Evolutionary conservation across 208 protist genomes (phyloP).

Genomic region (Acanthamoeba castellanii): DNA sequence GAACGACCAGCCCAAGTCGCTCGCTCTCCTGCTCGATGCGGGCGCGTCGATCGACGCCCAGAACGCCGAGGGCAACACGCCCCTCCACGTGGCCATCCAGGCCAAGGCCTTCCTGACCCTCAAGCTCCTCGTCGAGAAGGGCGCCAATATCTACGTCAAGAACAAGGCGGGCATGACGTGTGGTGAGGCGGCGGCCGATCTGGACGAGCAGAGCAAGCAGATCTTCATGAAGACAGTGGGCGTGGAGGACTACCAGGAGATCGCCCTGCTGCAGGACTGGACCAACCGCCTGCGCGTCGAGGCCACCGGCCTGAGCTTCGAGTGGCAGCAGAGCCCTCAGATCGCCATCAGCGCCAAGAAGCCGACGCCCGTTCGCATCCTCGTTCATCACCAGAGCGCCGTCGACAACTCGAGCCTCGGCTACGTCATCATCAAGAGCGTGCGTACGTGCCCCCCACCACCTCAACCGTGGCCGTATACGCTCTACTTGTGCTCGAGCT

Average conservation of each 20-base stretch:
- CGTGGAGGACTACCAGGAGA: conserved; percentile 72
- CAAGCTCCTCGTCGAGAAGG: conserved; percentile 42
- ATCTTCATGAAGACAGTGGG: conserved; percentile 72
- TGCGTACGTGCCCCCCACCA: background rate
- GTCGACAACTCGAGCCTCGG: conserved; percentile 59
- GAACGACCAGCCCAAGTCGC: conserved; percentile 68
- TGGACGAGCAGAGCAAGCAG: conserved; percentile 72
- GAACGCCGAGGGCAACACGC: conserved; percentile 48
- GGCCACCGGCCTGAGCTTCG: conserved; percentile 40
- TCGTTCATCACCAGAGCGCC: conserved; percentile 65
- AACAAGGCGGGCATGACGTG: conserved; percentile 71
- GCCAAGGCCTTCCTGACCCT: conserved; percentile 69
- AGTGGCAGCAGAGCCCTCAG: conserved; percentile 69
- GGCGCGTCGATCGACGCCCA: conserved; percentile 10
- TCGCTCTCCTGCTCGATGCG: background rate
- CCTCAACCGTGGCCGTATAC: too few species aligned
- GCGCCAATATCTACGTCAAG: conserved; percentile 70
- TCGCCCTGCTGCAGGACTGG: conserved; percentile 67
- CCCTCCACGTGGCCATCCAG: conserved; percentile 67
- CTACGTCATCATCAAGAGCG: conserved; percentile 66
- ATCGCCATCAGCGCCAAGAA: conserved; percentile 67
- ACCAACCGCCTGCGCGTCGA: conserved; percentile 48
- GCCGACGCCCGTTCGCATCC: conserved; percentile 41
- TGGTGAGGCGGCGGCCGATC: conserved; percentile 68
- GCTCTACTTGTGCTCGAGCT: background rate